Conservation (phyloP, 805 yeast genomes). For the Saccharomycopsis selenospora region DNA sequence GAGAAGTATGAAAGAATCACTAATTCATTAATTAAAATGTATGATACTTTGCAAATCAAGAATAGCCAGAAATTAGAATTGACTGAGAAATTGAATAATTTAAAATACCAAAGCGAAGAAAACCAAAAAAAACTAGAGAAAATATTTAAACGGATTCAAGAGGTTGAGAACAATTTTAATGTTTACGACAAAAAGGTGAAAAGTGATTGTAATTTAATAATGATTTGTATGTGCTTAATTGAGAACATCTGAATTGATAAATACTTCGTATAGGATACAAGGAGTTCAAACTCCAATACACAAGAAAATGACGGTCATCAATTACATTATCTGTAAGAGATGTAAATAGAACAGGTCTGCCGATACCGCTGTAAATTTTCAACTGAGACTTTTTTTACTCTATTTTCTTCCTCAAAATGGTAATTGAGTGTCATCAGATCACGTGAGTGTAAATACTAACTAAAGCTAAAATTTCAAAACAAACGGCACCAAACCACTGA, state of each 20-base stretch:
- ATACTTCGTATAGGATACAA: no score
- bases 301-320: no score
- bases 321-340: no score
- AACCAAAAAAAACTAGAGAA: constrained; percentile 9
- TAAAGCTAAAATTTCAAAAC: no score
- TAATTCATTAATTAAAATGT: constrained; percentile 16
- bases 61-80: constrained; percentile 14
- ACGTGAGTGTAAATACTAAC: no score
- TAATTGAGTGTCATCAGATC: no score
- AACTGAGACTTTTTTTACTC: no score
- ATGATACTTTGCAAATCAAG: constrained; percentile 10
- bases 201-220: constrained; percentile 17
- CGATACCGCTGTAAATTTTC: no score
- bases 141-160: constrained; percentile 7
- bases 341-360: no score
- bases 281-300: no score
- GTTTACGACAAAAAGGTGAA: constrained; percentile 16
- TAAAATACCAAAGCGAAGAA: constrained; percentile 12
- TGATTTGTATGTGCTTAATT: constrained; percentile 21
- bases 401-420: no score
- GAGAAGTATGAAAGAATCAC: constrained; percentile 18
- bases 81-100: constrained; percentile 10
- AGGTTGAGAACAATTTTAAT: constrained; percentile 16
- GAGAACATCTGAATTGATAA: constrained; percentile 16
- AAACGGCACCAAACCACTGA: no score